Percentiles rank a stretch among this genome's conserved stretches.
Evolutionary conservation across 306 rosid species (phyloP).

Genomic region (Notholithocarpus densiflorus): DNA sequence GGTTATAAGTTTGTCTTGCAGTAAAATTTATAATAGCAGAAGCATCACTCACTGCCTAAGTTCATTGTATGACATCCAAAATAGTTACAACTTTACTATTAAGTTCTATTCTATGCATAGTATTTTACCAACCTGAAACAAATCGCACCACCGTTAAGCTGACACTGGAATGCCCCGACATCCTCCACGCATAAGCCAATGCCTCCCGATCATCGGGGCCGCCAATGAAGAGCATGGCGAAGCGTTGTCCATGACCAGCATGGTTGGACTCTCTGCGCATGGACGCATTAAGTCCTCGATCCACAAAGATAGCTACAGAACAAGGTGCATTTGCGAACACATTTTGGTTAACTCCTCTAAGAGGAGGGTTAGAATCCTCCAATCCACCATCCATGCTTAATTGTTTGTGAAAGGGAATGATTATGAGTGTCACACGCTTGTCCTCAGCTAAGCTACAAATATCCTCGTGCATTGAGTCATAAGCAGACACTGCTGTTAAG

Average conservation of each 20-base stretch:
- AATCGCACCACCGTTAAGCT: constrained; percentile 37
- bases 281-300: constrained; percentile 25
- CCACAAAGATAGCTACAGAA: constrained; percentile 32
- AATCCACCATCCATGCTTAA: constrained; percentile 19
- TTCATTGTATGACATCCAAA: too few species aligned
- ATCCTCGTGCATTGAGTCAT: constrained; percentile 43
- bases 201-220: constrained; percentile 56
- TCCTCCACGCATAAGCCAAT: constrained; percentile 44
- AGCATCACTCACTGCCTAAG: too few species aligned
- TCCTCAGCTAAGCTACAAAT: constrained; percentile 41
- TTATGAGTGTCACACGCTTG: constrained; percentile 24
- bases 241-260: neutral
- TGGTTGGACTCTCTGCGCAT: neutral
- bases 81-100: too few species aligned
- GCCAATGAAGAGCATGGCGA: constrained; percentile 36
- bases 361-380: constrained; percentile 25
- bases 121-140: constrained; percentile 5
- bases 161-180: constrained; percentile 37
- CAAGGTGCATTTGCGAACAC: constrained; percentile 32
- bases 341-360: constrained; percentile 23
- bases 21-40: too few species aligned
- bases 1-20: too few species aligned
- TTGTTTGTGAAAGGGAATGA: constrained; percentile 34
- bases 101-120: too few species aligned
- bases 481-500: constrained; percentile 40